Conservation (phyloP, 78 protist genomes). For the Thecamonas trahens region DNA sequence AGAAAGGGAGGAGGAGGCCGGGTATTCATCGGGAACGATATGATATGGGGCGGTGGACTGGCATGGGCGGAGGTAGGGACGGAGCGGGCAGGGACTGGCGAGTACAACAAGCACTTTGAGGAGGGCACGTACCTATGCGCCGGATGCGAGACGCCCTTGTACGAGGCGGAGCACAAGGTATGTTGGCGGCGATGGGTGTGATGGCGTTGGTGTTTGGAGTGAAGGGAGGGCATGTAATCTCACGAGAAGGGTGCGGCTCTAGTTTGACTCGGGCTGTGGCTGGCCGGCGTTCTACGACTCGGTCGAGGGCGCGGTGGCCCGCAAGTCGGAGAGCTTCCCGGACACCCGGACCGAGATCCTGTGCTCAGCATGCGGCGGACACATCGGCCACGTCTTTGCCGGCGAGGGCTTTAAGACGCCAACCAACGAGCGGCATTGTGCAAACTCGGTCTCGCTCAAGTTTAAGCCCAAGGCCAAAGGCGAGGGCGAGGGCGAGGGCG, state of each 20-base stretch:
- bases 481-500: no score
- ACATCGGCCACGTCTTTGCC: conserved; percentile 80
- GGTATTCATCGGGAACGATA: no score
- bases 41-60: no score
- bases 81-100: conserved; percentile 18
- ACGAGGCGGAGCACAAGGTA: conserved; percentile 35
- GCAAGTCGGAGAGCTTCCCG: conserved; percentile 38
- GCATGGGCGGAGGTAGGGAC: no score
- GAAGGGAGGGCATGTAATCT: no score
- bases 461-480: no score
- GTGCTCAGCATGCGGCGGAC: conserved; percentile 73
- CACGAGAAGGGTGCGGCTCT: no score
- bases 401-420: conserved; percentile 56
- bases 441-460: conserved; percentile 52
- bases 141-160: conserved; percentile 49
- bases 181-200: no score
- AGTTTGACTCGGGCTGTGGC: conserved; percentile 69
- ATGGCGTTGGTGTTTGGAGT: no score
- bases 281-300: conserved; percentile 75
- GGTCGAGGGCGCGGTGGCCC: conserved; percentile 42
- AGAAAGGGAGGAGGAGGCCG: no score
- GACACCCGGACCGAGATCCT: conserved; percentile 69
- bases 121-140: conserved; percentile 43
- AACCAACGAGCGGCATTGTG: conserved; percentile 79
- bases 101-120: conserved; percentile 11